Evolutionary conservation across 148 eudicot genomes (phyloP).

Genomic region (Linanthus parryae): DNA sequence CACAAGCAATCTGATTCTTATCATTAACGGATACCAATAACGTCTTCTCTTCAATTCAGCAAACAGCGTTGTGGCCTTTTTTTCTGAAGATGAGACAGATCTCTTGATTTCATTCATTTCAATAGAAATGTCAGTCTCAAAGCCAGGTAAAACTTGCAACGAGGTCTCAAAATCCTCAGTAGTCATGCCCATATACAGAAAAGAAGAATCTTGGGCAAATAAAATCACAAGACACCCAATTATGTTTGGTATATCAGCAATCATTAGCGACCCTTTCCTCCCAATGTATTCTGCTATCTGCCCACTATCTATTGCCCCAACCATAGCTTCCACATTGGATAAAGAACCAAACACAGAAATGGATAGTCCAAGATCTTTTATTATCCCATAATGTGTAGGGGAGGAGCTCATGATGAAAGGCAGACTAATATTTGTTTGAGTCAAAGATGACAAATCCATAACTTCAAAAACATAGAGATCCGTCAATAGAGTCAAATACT

Average conservation of each 20-base stretch:
- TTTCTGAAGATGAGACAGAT: constrained; percentile 72
- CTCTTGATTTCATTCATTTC: constrained; percentile 96
- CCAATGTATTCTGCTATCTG: constrained; percentile 91
- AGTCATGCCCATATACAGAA: constrained; percentile 80
- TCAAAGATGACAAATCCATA: constrained; percentile 69
- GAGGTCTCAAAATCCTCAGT: constrained; percentile 96
- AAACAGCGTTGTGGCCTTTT: constrained; percentile 64
- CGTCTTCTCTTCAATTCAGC: constrained; percentile 71
- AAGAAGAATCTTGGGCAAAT: constrained; percentile 86
- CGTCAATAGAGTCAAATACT: too few relatives aligned
- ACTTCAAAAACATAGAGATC: too few relatives aligned
- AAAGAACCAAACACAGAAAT: constrained; percentile 34
- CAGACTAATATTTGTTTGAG: constrained; percentile 60
- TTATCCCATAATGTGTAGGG: constrained; percentile 66
- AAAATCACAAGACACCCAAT: constrained; percentile 94
- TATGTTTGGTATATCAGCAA: constrained; percentile 84
- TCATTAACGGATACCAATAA: constrained; percentile 95
- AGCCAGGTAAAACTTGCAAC: constrained; percentile 94
- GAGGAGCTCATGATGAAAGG: constrained; percentile 33
- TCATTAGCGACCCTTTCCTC: constrained; percentile 90
- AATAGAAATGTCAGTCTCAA: constrained; percentile 73
- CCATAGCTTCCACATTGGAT: constrained; percentile 77
- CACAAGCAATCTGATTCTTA: constrained; percentile 77
- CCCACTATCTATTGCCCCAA: constrained; percentile 86
- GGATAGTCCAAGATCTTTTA: constrained; percentile 56